Evolutionary conservation across 2,329 filamentous ascomycete species (phyloP).

Genomic region (Periglandula ipomoeae): DNA sequence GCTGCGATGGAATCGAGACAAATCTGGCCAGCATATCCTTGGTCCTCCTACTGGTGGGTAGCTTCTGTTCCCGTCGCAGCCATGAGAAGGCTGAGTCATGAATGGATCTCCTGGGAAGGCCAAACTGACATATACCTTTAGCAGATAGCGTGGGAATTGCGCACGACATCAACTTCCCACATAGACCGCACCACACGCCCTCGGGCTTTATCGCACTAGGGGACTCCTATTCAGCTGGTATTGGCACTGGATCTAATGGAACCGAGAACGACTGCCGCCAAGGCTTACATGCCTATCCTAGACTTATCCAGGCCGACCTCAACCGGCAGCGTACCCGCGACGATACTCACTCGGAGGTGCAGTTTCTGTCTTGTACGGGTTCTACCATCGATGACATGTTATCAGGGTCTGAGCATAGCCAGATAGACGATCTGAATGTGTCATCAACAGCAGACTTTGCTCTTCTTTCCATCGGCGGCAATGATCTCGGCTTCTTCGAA

Average conservation of each 20-base stretch:
- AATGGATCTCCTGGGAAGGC: no score
- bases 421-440: slow-evolving; percentile 32
- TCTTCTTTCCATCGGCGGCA: slow-evolving; percentile 37
- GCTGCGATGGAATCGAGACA: not conserved
- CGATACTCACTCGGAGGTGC: slow-evolving; percentile 17
- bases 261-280: slow-evolving; percentile 32
- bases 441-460: slow-evolving; percentile 31
- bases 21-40: not conserved
- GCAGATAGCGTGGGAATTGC: not conserved
- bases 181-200: slow-evolving; percentile 9
- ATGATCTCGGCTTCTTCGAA: slow-evolving; percentile 40
- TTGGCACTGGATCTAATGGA: slow-evolving; percentile 33
- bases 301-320: slow-evolving; percentile 31
- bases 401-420: slow-evolving; percentile 24
- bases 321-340: slow-evolving; percentile 9
- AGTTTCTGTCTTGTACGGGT: slow-evolving; percentile 39
- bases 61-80: no score
- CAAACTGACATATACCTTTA: no score
- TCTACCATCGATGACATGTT: slow-evolving; percentile 32
- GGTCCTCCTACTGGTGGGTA: not conserved
- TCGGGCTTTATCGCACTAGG: slow-evolving; percentile 33
- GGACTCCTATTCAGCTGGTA: slow-evolving; percentile 39
- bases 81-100: no score
- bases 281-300: slow-evolving; percentile 32
- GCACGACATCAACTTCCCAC: slow-evolving; percentile 1